Percentiles rank a stretch among this genome's conserved stretches.
These are phyloP conservation scores for Oxyria digyna DNA, from an alignment of 148 eudicot species.

Conservation along the genomic window DNA sequence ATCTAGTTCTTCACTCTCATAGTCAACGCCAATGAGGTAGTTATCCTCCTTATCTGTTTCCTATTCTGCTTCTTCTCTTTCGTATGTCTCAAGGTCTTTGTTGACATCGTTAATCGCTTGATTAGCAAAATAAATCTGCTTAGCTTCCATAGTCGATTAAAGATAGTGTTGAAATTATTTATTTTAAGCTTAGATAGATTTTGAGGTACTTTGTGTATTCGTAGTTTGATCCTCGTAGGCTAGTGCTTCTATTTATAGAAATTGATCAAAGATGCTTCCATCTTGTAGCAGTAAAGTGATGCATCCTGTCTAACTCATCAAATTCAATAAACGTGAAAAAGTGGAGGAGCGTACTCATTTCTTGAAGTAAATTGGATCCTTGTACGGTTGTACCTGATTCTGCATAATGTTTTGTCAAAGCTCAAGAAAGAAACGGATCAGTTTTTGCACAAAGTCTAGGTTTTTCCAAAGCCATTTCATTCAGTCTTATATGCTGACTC, in stretches of 20 bases:
- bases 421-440: background rate
- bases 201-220: background rate
- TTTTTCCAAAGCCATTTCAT: background rate
- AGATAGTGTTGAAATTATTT: background rate
- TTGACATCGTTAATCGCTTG: background rate
- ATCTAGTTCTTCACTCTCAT: background rate
- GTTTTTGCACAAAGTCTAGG: background rate
- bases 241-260: background rate
- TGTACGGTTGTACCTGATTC: background rate
- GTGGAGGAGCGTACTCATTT: background rate
- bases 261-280: background rate
- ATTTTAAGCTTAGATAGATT: background rate
- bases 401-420: background rate
- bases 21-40: slow-evolving; percentile 9
- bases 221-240: background rate
- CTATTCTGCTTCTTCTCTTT: background rate
- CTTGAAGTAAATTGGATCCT: background rate
- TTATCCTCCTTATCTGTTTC: background rate
- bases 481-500: background rate
- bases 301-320: background rate
- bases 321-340: background rate
- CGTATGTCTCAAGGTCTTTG: background rate
- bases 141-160: background rate
- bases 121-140: background rate
- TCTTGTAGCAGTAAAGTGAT: background rate